Evolutionary conservation across 2,329 filamentous ascomycete species (phyloP), one percentile per base, ranked within the genome.

Genomic region (Beauveria pseudobassiana): DNA sequence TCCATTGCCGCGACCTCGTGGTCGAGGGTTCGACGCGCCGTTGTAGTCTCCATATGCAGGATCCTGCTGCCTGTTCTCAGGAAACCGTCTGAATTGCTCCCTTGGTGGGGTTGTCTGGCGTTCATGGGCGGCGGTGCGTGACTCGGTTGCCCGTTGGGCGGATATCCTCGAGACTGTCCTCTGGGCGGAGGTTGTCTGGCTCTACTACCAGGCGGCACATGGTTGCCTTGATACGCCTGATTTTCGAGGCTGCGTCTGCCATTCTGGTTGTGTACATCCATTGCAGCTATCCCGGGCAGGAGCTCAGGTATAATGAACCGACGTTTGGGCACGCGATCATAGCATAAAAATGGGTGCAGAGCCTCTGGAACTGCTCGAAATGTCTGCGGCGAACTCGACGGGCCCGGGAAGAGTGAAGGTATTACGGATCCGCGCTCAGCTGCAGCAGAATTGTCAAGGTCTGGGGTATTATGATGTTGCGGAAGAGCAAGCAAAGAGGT

Each of bases 241-340:
- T 65, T 68, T 26, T 73, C 72, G 2, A 62, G 63, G 59, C 68
- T 72, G 7, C 65, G 42, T 50, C 69, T 67, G 26, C 64, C 65
- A 20, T 64, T 65, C 51, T 70, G 70, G 38, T 66, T 62, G 57
- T 75, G 72, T 30, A 76, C 43, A 52, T 73, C 68, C 73, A 77
- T 76, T 5, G 65, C 67, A 2, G 70, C 69, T 22, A 9, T 38
- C 43, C 12, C 43, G 34, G 43, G n/a, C 28, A 26, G 26, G 70
- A 76, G 73, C 63, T 74, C 69, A 28, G 71, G 67, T 46, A 65
- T 66, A 62, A 75, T 68, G 45, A 71, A 70, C n/a, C 69, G 68
- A 26, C 70, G 71, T 61, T 67, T 67, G n/a, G 58, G 59, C 64
- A 67, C 24, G 62, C 66, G 52, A 67, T 4, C 45, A 58, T 40